Evolutionary conservation across 805 yeast species (phyloP).

Genomic region (Alloascoidea hylecoeti): DNA sequence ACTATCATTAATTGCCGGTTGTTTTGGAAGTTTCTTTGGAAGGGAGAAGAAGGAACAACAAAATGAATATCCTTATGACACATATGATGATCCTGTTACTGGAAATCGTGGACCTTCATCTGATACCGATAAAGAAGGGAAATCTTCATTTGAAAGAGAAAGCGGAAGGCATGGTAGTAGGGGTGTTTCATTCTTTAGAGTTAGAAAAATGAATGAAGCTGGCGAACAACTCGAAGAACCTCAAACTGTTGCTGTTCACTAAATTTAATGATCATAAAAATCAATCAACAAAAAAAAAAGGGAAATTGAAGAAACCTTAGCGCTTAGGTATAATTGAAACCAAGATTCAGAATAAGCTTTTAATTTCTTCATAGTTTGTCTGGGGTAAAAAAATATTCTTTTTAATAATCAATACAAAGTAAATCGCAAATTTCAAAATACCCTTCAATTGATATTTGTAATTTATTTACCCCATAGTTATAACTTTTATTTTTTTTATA

Average conservation of each 20-base stretch:
- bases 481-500: no score
- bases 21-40: neutral
- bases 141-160: neutral
- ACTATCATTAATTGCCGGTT: neutral
- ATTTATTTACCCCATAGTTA: no score
- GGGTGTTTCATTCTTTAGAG: constrained; percentile 1
- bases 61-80: neutral
- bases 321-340: no score
- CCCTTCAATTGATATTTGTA: no score
- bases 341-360: no score
- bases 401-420: no score
- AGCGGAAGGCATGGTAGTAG: neutral
- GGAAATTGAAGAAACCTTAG: no score
- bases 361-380: no score
- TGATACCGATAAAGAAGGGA: neutral
- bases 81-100: neutral
- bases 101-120: no score
- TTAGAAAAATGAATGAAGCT: neutral
- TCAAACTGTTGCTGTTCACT: neutral
- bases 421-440: no score
- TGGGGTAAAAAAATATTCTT: no score
- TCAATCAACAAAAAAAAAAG: no score
- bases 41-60: neutral
- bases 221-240: neutral
- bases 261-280: neutral